These are phyloP conservation scores for Vickermania spadyakhi DNA, from an alignment of 208 protist genomes.

Conservation along the genomic window DNA sequence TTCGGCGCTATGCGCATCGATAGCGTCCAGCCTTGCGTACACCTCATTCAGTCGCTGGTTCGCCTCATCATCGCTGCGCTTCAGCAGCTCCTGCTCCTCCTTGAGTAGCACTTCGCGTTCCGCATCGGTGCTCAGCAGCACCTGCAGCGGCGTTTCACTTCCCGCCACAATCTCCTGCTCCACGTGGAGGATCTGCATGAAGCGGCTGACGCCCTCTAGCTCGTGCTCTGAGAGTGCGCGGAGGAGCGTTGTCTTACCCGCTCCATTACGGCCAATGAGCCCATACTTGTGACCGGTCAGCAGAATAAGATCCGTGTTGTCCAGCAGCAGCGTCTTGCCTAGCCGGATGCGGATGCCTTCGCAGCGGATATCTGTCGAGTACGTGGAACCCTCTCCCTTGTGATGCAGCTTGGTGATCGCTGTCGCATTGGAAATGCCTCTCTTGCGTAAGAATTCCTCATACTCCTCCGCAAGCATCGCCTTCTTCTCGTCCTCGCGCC, in stretches of 20 bases:
- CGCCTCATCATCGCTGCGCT: slow-evolving; percentile 60
- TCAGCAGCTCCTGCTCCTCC: slow-evolving; percentile 89
- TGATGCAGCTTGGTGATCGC: slow-evolving; percentile 82
- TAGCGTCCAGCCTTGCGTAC: slow-evolving; percentile 92
- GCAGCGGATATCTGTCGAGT: slow-evolving; percentile 80
- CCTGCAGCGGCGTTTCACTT: slow-evolving; percentile 73
- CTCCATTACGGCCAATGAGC: slow-evolving; percentile 93
- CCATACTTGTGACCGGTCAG: slow-evolving; percentile 93
- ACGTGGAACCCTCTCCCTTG: slow-evolving; percentile 65
- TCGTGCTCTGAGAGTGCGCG: slow-evolving; percentile 89
- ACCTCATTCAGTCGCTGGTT: slow-evolving; percentile 89
- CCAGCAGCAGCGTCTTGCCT: slow-evolving; percentile 80
- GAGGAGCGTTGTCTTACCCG: slow-evolving; percentile 93
- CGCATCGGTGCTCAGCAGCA: slow-evolving; percentile 87
- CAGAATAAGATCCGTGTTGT: slow-evolving; percentile 69
- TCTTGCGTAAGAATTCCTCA: slow-evolving; percentile 81
- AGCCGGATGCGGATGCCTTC: slow-evolving; percentile 85
- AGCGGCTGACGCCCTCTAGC: slow-evolving; percentile 91
- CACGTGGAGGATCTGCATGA: slow-evolving; percentile 97
- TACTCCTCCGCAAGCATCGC: slow-evolving; percentile 82
- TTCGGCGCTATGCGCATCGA: slow-evolving; percentile 93
- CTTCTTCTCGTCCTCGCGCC: slow-evolving; percentile 87
- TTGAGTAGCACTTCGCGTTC: slow-evolving; percentile 87
- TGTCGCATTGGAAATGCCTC: slow-evolving; percentile 62
- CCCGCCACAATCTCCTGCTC: slow-evolving; percentile 95